Percentiles rank a stretch among this genome's conserved stretches.
phyloP scores from a whole-genome alignment of 257 asterid genomes.

The Anisodus acutangulus region DNA sequence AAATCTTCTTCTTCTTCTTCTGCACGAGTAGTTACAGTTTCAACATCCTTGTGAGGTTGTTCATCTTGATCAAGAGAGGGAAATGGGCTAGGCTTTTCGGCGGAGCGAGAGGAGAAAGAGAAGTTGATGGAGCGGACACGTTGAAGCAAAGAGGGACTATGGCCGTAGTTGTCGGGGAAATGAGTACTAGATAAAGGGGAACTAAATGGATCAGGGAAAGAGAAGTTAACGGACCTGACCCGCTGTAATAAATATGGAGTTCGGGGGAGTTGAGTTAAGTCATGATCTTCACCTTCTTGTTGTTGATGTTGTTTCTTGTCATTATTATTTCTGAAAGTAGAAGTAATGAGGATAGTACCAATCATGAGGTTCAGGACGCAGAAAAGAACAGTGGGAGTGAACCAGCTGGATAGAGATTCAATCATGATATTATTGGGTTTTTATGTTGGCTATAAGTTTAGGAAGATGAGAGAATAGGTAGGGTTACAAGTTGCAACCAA shows the following conservation, averaged over 20 bases:
- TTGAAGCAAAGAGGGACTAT: conserved; percentile 64
- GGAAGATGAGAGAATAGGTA: not conserved
- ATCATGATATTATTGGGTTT: not conserved
- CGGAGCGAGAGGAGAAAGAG: conserved; percentile 38
- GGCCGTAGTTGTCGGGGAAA: conserved; percentile 24
- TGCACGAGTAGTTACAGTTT: not conserved
- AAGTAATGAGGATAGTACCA: conserved; percentile 66
- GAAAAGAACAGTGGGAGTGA: conserved; percentile 80
- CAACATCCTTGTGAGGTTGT: not conserved
- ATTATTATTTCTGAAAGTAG: conserved; percentile 42
- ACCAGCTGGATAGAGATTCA: conserved; percentile 66
- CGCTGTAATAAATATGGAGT: conserved; percentile 16
- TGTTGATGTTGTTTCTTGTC: conserved; percentile 22
- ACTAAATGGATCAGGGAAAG: conserved; percentile 29
- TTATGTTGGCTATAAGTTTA: not conserved
- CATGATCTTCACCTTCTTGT: conserved; percentile 21
- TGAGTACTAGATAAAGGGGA: not conserved
- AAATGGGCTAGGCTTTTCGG: conserved; percentile 41
- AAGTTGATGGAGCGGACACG: conserved; percentile 66
- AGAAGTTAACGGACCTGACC: conserved; percentile 12
- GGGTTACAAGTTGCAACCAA: conserved; percentile 2
- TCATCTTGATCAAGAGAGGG: conserved; percentile 26
- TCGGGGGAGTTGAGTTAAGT: conserved; percentile 5
- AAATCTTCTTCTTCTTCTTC: not conserved
- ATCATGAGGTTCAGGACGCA: conserved; percentile 80